These are phyloP conservation scores for Skeletonema potamos DNA, from an alignment of 108 stramenopile species.

Conservation along the genomic window DNA sequence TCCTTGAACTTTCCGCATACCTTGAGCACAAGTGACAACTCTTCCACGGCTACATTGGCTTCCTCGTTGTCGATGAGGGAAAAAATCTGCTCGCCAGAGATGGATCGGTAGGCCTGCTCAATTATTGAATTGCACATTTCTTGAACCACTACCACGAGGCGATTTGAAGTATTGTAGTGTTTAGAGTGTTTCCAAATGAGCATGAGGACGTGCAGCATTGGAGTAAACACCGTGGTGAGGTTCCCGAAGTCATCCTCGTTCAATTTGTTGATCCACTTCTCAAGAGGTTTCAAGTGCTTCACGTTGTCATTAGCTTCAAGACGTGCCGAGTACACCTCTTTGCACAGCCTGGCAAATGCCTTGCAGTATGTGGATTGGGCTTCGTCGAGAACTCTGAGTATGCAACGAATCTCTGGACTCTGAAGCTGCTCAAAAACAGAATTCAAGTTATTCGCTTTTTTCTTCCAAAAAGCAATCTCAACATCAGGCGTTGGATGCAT, in stretches of 20 bases:
- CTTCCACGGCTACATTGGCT: conserved; percentile 66
- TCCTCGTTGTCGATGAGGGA: conserved; percentile 83
- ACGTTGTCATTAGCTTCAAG: conserved; percentile 90
- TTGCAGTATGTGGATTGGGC: conserved; percentile 87
- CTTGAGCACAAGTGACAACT: conserved; percentile 53
- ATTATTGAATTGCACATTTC: conserved; percentile 91
- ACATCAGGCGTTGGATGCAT: conserved; percentile 85
- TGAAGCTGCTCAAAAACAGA: conserved; percentile 89
- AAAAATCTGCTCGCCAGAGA: conserved; percentile 86
- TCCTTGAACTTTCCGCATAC: conserved; percentile 85
- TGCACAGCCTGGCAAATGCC: conserved; percentile 86
- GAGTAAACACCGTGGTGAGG: conserved; percentile 75
- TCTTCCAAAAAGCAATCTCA: conserved; percentile 89
- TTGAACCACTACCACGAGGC: conserved; percentile 86
- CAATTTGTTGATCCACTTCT: conserved; percentile 61
- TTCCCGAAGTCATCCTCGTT: conserved; percentile 64
- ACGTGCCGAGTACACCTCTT: conserved; percentile 82
- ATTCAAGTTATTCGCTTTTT: conserved; percentile 86
- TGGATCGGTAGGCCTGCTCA: conserved; percentile 76
- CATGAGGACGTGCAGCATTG: conserved; percentile 83
- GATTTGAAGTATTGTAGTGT: conserved; percentile 89
- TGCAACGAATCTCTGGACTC: conserved; percentile 69
- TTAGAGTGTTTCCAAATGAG: conserved; percentile 93
- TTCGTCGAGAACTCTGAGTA: conserved; percentile 77
- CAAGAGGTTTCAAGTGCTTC: conserved; percentile 85